Conservation (phyloP, 805 yeast species). For the Kazachstania psychrophila region DNA sequence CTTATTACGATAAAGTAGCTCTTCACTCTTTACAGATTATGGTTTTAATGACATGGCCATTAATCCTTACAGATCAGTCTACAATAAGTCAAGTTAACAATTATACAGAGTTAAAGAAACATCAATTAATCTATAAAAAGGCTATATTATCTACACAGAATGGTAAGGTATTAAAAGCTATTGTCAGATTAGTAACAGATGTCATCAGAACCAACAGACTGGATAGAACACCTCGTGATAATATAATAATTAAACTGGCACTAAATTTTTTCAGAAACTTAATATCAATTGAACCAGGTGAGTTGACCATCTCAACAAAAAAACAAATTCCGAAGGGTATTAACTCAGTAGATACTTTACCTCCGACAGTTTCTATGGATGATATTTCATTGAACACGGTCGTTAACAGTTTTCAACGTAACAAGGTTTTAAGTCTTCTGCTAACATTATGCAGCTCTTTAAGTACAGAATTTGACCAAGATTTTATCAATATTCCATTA, state of each 20-base stretch:
- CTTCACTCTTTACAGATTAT: slow-evolving; percentile 67
- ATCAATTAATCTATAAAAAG: slow-evolving; percentile 66
- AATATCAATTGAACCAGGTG: slow-evolving; percentile 67
- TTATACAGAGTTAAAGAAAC: slow-evolving; percentile 51
- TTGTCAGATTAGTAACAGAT: slow-evolving; percentile 59
- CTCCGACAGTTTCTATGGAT: slow-evolving; percentile 47
- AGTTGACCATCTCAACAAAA: slow-evolving; percentile 39
- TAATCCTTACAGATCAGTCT: slow-evolving; percentile 53
- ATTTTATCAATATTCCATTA: slow-evolving; percentile 50
- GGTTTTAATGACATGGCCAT: slow-evolving; percentile 82
- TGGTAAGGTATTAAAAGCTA: slow-evolving; percentile 60
- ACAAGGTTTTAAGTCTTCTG: slow-evolving; percentile 64
- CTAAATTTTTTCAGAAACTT: slow-evolving; percentile 69
- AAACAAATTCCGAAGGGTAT: slow-evolving; percentile 29
- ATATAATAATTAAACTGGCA: slow-evolving; percentile 61
- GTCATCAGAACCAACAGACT: slow-evolving; percentile 41
- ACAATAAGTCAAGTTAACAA: slow-evolving; percentile 47
- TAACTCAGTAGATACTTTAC: slow-evolving; percentile 33
- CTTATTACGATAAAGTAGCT: slow-evolving; percentile 48
- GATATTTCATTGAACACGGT: slow-evolving; percentile 61
- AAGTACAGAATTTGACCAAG: slow-evolving; percentile 52
- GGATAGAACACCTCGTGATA: slow-evolving; percentile 62
- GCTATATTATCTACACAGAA: slow-evolving; percentile 46
- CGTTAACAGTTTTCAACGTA: slow-evolving; percentile 49
- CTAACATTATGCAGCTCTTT: slow-evolving; percentile 62